These are phyloP conservation scores for Gentiana macrophylla DNA, from an alignment of 257 asterid species.

Conservation along the genomic window DNA sequence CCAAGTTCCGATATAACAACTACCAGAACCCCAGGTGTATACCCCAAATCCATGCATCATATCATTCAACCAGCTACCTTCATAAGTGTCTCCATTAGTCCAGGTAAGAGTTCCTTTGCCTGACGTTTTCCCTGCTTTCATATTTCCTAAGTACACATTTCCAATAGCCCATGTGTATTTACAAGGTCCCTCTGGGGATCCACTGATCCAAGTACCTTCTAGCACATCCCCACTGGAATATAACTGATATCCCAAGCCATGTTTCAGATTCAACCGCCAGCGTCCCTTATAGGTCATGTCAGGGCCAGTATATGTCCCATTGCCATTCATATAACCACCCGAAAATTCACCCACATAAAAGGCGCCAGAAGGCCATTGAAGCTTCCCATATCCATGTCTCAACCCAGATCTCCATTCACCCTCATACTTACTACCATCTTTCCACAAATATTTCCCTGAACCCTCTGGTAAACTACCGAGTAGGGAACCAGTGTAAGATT, in stretches of 20 bases:
- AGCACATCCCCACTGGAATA: constrained; percentile 62
- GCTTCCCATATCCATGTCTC: constrained; percentile 76
- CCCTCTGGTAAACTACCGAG: constrained; percentile 68
- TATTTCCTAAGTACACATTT: constrained; percentile 68
- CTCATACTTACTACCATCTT: constrained; percentile 74
- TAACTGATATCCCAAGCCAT: constrained; percentile 74
- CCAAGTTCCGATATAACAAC: constrained; percentile 82
- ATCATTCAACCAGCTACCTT: constrained; percentile 73
- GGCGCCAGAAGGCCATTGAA: constrained; percentile 74
- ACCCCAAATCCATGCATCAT: constrained; percentile 91
- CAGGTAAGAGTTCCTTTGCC: constrained; percentile 92
- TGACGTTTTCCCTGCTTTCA: constrained; percentile 77
- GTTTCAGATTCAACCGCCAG: constrained; percentile 78
- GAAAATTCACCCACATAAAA: constrained; percentile 77
- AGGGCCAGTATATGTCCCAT: constrained; percentile 44
- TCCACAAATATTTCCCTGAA: constrained; percentile 62
- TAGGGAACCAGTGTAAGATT: constrained; percentile 52
- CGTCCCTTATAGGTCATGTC: constrained; percentile 57
- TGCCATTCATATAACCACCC: constrained; percentile 72
- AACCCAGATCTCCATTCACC: constrained; percentile 89
- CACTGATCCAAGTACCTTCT: constrained; percentile 95
- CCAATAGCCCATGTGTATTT: constrained; percentile 83
- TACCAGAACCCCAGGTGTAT: constrained; percentile 72
- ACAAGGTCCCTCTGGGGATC: constrained; percentile 83
- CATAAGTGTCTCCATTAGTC: constrained; percentile 66